Percentiles rank a stretch among this genome's conserved stretches.
These are phyloP conservation scores for Teunomyces stri DNA, from an alignment of 805 yeast species.

Conservation along the genomic window DNA sequence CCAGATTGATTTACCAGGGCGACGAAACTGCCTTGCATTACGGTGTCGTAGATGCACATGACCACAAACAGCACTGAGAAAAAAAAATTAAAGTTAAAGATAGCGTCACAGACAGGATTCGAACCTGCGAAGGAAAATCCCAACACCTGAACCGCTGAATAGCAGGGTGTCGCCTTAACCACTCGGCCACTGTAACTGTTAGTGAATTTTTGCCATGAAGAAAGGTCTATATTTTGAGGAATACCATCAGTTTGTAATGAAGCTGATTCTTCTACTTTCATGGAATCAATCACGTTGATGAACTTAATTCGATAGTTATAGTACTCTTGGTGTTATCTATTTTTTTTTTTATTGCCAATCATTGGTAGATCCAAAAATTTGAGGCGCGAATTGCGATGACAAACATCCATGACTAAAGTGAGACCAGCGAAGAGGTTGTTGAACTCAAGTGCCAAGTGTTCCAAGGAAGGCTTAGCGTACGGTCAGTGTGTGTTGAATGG, in stretches of 20 bases:
- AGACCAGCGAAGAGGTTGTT: slow-evolving; percentile 46
- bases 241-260: no score
- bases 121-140: slow-evolving; percentile 84
- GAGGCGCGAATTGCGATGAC: not conserved
- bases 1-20: not conserved
- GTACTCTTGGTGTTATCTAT: no score
- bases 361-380: not conserved
- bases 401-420: slow-evolving; percentile 16
- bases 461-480: slow-evolving; percentile 44
- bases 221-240: no score
- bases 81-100: slow-evolving; percentile 13
- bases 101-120: slow-evolving; percentile 98
- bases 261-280: no score
- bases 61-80: not conserved
- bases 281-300: no score
- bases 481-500: slow-evolving; percentile 54
- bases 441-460: slow-evolving; percentile 38
- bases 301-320: no score
- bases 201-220: not conserved
- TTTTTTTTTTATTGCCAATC: no score
- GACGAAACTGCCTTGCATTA: not conserved
- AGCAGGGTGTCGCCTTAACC: slow-evolving; percentile 53
- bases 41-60: not conserved
- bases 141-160: slow-evolving; percentile 31
- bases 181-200: slow-evolving; percentile 48